Percentiles rank a stretch among this genome's conserved stretches.
phyloP scores from a whole-genome alignment of 2,329 filamentous ascomycete genomes.

The Fusarium concolor region DNA sequence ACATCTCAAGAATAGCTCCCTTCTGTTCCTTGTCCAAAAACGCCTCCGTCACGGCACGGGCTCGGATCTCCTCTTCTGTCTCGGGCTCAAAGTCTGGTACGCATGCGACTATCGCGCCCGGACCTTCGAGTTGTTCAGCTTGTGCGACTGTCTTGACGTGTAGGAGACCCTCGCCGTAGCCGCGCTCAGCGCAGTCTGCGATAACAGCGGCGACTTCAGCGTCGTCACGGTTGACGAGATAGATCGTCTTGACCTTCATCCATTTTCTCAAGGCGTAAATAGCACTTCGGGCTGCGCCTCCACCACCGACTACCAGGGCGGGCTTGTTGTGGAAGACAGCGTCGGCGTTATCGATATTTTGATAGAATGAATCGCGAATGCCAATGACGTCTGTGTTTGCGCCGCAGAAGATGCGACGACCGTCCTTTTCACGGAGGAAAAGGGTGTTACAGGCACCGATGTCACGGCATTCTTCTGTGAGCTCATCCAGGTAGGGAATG shows the following conservation, averaged over 20 bases:
- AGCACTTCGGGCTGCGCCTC: conserved; percentile 81
- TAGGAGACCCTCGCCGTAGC: conserved; percentile 69
- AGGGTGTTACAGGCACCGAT: conserved; percentile 86
- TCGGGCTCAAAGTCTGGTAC: conserved; percentile 81
- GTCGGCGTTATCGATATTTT: conserved; percentile 62
- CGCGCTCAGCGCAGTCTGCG: conserved; percentile 68
- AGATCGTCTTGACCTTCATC: conserved; percentile 75
- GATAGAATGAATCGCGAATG: conserved; percentile 77
- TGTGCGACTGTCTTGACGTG: conserved; percentile 72
- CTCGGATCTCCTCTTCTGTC: conserved; percentile 70
- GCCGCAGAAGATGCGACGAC: conserved; percentile 69
- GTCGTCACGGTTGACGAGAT: conserved; percentile 80
- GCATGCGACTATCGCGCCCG: conserved; percentile 77
- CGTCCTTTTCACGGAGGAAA: conserved; percentile 67
- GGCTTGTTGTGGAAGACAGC: conserved; percentile 67
- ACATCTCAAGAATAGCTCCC: conserved; percentile 83
- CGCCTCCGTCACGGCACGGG: conserved; percentile 66
- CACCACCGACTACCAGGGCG: conserved; percentile 80
- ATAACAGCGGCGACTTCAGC: conserved; percentile 75
- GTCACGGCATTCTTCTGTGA: conserved; percentile 77
- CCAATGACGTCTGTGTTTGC: conserved; percentile 87
- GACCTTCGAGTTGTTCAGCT: conserved; percentile 66
- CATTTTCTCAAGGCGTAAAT: conserved; percentile 79
- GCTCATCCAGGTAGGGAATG: conserved; percentile 76
- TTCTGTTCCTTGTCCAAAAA: conserved; percentile 63